A percentile compares a stretch with the other conserved stretches of the same genome.
Evolutionary conservation across 192 early-diverging fungal genomes (phyloP).

Genomic region (Geranomyces michiganensis): DNA sequence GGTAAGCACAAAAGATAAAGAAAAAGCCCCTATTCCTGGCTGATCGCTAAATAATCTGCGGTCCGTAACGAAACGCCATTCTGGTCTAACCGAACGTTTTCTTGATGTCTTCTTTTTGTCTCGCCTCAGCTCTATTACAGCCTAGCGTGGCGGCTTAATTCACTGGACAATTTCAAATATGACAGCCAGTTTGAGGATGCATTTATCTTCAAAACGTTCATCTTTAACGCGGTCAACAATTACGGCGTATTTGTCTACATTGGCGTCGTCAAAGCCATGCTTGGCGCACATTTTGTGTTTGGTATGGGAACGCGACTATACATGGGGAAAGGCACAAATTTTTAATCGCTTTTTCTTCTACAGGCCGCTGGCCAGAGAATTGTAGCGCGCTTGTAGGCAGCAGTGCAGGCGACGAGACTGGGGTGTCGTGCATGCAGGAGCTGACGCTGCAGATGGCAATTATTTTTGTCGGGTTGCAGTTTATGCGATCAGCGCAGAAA

Average conservation of each 20-base stretch:
- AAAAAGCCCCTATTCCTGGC: too few species aligned
- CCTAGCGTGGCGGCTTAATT: conserved; percentile 5
- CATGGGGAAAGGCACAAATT: too few species aligned
- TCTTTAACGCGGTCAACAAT: conserved; percentile 68
- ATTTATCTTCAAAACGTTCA: conserved; percentile 59
- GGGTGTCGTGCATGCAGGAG: conserved; percentile 50
- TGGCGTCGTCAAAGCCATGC: conserved; percentile 52
- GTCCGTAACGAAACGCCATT: too few species aligned
- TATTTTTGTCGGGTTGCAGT: conserved; percentile 52
- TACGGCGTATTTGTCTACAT: conserved; percentile 66
- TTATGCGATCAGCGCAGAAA: conserved; percentile 46
- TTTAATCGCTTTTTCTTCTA: neutral
- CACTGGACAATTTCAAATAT: conserved; percentile 8
- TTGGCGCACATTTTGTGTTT: neutral
- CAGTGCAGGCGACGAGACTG: neutral
- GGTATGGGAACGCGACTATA: neutral
- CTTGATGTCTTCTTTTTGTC: too few species aligned
- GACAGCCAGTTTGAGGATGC: conserved; percentile 29
- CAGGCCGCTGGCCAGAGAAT: conserved; percentile 7
- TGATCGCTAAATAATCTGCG: too few species aligned
- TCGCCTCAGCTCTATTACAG: conserved; percentile 2
- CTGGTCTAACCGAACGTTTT: neutral
- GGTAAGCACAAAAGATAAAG: too few species aligned
- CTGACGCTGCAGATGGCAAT: conserved; percentile 64
- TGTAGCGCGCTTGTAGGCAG: neutral